Base-by-base conservation (phyloP, 805 yeast species). In the Kazachstania bromeliacearum region DNA sequence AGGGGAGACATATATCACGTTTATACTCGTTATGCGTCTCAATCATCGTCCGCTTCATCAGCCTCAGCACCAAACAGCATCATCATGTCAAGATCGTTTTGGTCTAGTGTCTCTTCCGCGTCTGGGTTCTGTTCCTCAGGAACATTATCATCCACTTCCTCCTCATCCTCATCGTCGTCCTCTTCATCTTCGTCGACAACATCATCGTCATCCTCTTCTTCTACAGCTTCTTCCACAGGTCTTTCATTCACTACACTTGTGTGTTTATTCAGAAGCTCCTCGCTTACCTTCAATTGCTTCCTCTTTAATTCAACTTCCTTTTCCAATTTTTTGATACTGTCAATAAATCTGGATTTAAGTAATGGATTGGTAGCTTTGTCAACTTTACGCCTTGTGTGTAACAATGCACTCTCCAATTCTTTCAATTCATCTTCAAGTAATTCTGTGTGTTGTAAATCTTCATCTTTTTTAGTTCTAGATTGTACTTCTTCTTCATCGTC, bases 301-400 rank as follows among this genome's bases (percentile, higher is more conserved):
- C 71, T 73, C 64, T 89, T 92, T 51, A 77, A 69, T 37, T 85
- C 95, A 41, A 85, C 69, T 48, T 89, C 95, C 37, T 79, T 77
- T 57, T 77, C 78, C 51, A 92, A 68, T 42, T 88, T 78, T 39
- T 70, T 72, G 35, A 85, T 82, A 35, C 81, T 87, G 45, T 82
- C 92, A 48, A 79, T 70, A 55, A 88, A 83, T 62, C 96, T 79
- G 58, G 79, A 82, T 52, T 79, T 77, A 75, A 92, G 70, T 62
- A 89, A 79, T 47, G 89, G 88, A 53, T 85, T 85, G 3, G 77
- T 67, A 13, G 88, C 87, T 45, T 78, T 77, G 15, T 70, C 74
- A 33, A 85, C 72, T 48, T 83, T 87, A 31, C 68, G 68, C 55
- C 75, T 75, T 51, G 89, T 88, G 48, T 78, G 79, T 37, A 70